Evolutionary conservation across 768 basidiomycete species (phyloP), one percentile per base, ranked within the genome.

Genomic region (Sporobolomyces phaffii): DNA sequence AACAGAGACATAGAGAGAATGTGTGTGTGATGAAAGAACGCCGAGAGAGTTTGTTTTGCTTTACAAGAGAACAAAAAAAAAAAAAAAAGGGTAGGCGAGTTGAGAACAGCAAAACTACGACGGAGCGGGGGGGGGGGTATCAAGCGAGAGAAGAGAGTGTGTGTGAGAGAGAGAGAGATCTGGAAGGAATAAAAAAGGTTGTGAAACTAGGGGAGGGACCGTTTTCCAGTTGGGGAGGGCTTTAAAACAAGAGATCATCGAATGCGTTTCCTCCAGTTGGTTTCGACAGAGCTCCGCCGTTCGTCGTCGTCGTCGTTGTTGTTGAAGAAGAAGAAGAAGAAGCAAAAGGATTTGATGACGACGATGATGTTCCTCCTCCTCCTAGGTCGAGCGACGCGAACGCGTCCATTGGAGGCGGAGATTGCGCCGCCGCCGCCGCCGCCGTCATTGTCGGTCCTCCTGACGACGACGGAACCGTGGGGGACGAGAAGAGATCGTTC

Each of bases 241-340:
- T 3, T 57, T n/a, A 68, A 45, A 68, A 68, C 49, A 74, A 38
- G 38, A 74, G 31, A 43, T 74, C 73, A 34, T 74, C 73, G 2
- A 74, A 48, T 14, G 65, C 68, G 62, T 70, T 72, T 56, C 47
- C 51, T 56, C 47, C 51, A 7, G 31, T 59, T 33, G 49, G 44
- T 43, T 52, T 45, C 13, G 48, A 22, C 0, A 36, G 34, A 2
- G n/a, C n/a, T 31, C n/a, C n/a, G n/a, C n/a, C n/a, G n/a, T n/a
- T n/a, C n/a, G n/a, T n/a, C n/a, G n/a, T n/a, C n/a, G n/a, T 31
- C n/a, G 60, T 10, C 17, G 41, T 7, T 9, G 56, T 24, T 9
- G 49, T 24, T 7, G 48, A n/a, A 3, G 53, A 18, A n/a, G 47
- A 36, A 2, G 45, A 5, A 13, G 56, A 41, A 17, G 48, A 43